Evolutionary conservation across 2,329 filamentous ascomycete genomes (phyloP).

Genomic region (Aspergillus neoniger): DNA sequence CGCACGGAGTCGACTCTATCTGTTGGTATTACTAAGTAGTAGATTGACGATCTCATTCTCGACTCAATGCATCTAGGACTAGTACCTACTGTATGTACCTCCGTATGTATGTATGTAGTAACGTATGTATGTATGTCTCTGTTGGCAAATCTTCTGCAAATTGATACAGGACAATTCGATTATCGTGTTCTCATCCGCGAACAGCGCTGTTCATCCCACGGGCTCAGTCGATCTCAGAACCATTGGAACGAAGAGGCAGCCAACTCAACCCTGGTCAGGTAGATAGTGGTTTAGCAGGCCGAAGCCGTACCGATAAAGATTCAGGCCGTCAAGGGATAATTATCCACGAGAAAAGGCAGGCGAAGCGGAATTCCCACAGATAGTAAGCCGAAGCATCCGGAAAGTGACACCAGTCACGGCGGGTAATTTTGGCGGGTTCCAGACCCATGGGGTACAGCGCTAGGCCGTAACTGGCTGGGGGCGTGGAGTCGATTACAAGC

Average conservation of each 20-base stretch:
- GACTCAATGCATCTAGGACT: background rate
- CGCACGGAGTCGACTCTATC: conserved; percentile 1
- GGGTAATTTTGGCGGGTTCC: conserved; percentile 16
- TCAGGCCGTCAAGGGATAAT: background rate
- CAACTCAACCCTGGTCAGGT: background rate
- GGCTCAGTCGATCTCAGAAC: background rate
- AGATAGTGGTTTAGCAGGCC: background rate
- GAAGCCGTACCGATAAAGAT: background rate
- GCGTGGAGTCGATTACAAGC: background rate
- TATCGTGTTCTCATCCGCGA: background rate
- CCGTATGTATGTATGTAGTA: background rate
- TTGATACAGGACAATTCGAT: background rate
- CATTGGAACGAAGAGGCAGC: background rate
- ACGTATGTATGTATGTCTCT: background rate
- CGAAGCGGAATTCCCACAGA: conserved; percentile 31
- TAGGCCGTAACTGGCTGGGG: background rate
- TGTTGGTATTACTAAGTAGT: background rate
- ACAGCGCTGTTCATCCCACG: background rate
- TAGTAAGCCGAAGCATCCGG: conserved; percentile 33
- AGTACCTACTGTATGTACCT: background rate
- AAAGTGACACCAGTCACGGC: background rate
- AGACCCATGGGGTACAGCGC: conserved; percentile 17
- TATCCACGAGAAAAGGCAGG: no score
- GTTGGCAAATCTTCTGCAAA: background rate
- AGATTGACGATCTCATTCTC: background rate